Evolutionary conservation across 768 basidiomycete genomes (phyloP).

Genomic region (Boletus bicolor): DNA sequence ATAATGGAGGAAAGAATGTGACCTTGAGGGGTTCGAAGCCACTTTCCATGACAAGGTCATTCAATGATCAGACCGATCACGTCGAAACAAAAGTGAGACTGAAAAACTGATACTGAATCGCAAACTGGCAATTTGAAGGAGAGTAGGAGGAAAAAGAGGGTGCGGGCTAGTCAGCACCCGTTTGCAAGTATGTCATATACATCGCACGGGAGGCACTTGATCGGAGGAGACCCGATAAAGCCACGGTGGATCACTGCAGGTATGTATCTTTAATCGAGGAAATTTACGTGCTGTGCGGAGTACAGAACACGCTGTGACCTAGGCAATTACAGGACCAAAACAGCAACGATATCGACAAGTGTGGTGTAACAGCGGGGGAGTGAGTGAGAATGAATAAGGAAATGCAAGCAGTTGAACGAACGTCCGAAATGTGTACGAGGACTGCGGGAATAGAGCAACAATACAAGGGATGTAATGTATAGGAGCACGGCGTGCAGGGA

Average conservation of each 20-base stretch:
- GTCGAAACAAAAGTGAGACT: neutral
- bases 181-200: conserved; percentile 1
- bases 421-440: neutral
- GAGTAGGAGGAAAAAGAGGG: neutral
- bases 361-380: neutral
- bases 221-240: conserved; percentile 25
- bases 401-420: conserved; percentile 8
- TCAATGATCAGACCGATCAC: conserved; percentile 5
- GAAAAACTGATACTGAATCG: neutral
- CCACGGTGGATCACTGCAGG: neutral
- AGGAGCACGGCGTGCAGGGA: neutral
- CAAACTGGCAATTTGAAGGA: neutral
- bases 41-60: conserved; percentile 17
- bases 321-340: conserved; percentile 16
- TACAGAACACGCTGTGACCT: neutral
- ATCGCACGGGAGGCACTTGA: conserved; percentile 9
- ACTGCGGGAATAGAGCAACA: neutral
- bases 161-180: neutral
- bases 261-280: neutral
- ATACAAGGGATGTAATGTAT: conserved; percentile 11
- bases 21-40: conserved; percentile 39
- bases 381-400: neutral
- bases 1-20: conserved; percentile 64
- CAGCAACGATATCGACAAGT: conserved; percentile 8
- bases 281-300: too few species aligned